Evolutionary conservation across 345 rosid species (phyloP), one percentile per base, ranked within the genome.

Genomic region (Draba incana): DNA sequence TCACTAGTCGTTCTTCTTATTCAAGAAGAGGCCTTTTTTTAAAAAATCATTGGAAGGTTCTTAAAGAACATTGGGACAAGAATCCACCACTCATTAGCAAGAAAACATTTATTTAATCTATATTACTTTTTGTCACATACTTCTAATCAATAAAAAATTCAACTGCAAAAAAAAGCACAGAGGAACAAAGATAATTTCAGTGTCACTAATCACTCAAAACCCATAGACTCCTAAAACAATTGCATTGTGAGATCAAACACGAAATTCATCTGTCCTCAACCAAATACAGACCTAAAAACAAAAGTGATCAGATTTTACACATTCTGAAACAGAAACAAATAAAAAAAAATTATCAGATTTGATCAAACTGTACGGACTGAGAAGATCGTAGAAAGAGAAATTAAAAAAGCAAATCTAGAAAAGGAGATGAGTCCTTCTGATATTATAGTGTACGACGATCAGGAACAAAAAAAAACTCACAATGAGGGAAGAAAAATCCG

Each of bases 171-270:
- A 3, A 13, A 37, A 12, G 37, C 6, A 10, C 28, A 59, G 14
- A 39, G 11, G 23, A 61, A 50, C 74, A 47, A 49, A 38, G 33
- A 74, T 38, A 20, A 25, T n/a, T n/a, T 41, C 28, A 70, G 69
- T 62, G 60, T 38, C 58, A 64, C 65, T 45, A 41, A 67, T 33
- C 68, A 67, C 68, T 45, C 49, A 66, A 33, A 33, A 35, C 10
- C 35, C 39, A 35, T 35, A 35, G 39, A 35, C 39, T 8, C 10
- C 2, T 20, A 20, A 35, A 35, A 35, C 39, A 35, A 35, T 35
- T 35, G 39, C 60, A 66, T 66, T 57, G 46, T 45, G 54, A 53
- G 64, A 75, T 68, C 69, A 75, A 59, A 59, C 33, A 65, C 11
- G 41, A 31, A 8, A 27, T 4, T n/a, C 57, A 62, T 35, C 14